A percentile compares a stretch with the other conserved stretches of the same genome.
phyloP scores from a whole-genome alignment of 2,329 filamentous ascomycete species.

The Meredithiella fracta region DNA sequence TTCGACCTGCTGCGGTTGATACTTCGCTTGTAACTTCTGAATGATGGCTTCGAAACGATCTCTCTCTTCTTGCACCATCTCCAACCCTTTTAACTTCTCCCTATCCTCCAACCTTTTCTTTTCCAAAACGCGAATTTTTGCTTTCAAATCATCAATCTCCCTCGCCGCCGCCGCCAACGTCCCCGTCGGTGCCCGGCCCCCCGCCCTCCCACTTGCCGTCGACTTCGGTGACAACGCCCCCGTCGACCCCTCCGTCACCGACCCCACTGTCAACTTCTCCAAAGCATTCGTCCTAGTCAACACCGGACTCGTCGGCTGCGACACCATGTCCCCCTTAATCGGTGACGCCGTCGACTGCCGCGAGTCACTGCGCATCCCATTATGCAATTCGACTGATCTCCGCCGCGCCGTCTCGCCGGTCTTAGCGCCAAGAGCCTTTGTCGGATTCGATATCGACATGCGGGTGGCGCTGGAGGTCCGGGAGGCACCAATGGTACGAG shows the following conservation, averaged over 20 bases:
- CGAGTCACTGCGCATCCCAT: slow-evolving; percentile 3
- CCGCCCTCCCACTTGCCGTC: slow-evolving; percentile 15
- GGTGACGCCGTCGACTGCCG: slow-evolving; percentile 24
- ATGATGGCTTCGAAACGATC: slow-evolving; percentile 73
- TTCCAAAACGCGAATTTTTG: slow-evolving; percentile 73
- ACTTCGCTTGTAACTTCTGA: slow-evolving; percentile 78
- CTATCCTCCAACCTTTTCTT: slow-evolving; percentile 74
- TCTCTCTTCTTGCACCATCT: slow-evolving; percentile 57
- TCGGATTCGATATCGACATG: slow-evolving; percentile 7
- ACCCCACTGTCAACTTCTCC: slow-evolving; percentile 23
- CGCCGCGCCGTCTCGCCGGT: slow-evolving; percentile 20
- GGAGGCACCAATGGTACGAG: slow-evolving; percentile 21
- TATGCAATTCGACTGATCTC: slow-evolving; percentile 26
- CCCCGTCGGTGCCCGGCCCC: slow-evolving; percentile 23
- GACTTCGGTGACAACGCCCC: slow-evolving; percentile 19
- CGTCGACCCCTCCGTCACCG: slow-evolving; percentile 5
- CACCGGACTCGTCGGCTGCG: slow-evolving; percentile 34
- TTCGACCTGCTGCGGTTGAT: slow-evolving; percentile 70
- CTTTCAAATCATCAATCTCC: slow-evolving; percentile 75
- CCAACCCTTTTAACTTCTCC: slow-evolving; percentile 64
- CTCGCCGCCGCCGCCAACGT: slow-evolving; percentile 36
- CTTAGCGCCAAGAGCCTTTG: slow-evolving; percentile 5
- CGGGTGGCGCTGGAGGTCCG: slow-evolving; percentile 24
- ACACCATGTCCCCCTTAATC: slow-evolving; percentile 32
- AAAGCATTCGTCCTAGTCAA: slow-evolving; percentile 33